Base-by-base conservation (phyloP, 2,329 filamentous ascomycete species). In the Podosphaera leucotricha region DNA sequence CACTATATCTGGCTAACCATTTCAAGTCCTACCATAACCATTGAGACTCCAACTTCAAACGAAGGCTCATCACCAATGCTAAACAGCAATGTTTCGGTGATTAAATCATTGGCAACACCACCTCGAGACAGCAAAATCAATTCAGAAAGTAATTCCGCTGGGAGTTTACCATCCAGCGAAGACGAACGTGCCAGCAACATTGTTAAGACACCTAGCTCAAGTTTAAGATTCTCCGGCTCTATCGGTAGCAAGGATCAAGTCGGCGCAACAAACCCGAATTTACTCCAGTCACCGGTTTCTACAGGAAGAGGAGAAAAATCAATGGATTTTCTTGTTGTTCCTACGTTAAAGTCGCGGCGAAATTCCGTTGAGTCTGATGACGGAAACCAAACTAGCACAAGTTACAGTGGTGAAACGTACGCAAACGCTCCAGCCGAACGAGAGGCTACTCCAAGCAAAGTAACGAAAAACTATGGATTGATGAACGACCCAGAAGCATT, bases 341-440 rank as follows among this genome's bases (percentile, higher is more conserved):
- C 76, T 2, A 69, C 67, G 2, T 59, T 66, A n/a, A 64, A 74
- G 46, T 77, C 74, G 45, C 65, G 76, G 51, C 74, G 74, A 2
- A 75, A 72, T 50, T 80, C 76, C 1, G 57, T 78, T 41, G 74
- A 77, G 52, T 76, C 74, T 10, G 68, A 73, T 40, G 70, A 71
- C 46, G 67, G 64, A 6, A 66, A 46, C 62, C 67, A n/a, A 60
- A 64, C 33, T 63, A 66, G 44, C 66, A 56, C 55, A 11, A 56
- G 50, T 20, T 58, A 57, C 36, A 55, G 57, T 44, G 57, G 56
- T 19, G 56, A 58, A 22, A 58, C 67, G 8, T 66, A 64, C 46
- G 69, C 44, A 54, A 63, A 39, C 55, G 58, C 61, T 28, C 65
- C 65, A 19, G 61, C 60, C 26, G 55, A 58, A 1, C 55, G 61